Evolutionary conservation across 192 early-diverging fungal species (phyloP).

Genomic region (Podila minutissima): DNA sequence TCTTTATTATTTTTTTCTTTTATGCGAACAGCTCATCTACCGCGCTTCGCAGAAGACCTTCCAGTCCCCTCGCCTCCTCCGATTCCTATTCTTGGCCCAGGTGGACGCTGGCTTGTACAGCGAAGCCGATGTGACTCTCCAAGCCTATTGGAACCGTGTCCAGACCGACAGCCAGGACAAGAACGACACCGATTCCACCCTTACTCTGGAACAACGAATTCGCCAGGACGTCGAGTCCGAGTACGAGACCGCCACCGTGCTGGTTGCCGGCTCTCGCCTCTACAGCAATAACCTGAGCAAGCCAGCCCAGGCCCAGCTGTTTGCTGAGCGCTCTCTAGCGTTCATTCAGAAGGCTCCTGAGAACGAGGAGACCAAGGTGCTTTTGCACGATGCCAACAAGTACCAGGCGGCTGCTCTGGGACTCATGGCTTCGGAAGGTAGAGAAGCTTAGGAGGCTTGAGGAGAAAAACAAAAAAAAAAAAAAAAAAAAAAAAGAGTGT

Average conservation of each 20-base stretch:
- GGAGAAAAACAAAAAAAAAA: neutral
- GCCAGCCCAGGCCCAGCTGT: slow-evolving; percentile 10
- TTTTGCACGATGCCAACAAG: slow-evolving; percentile 34
- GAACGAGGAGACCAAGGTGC: slow-evolving; percentile 30
- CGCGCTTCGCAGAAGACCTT: slow-evolving; percentile 72
- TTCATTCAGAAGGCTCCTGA: slow-evolving; percentile 36
- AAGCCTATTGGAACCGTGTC: slow-evolving; percentile 68
- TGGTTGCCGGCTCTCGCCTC: slow-evolving; percentile 34
- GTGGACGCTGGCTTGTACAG: slow-evolving; percentile 73
- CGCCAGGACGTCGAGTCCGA: slow-evolving; percentile 38
- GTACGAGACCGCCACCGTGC: slow-evolving; percentile 25
- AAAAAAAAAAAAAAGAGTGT: neutral
- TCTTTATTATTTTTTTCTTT: neutral
- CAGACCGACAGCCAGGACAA: slow-evolving; percentile 50
- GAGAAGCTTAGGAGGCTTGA: neutral
- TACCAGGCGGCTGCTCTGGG: slow-evolving; percentile 36
- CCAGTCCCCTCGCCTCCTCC: slow-evolving; percentile 74
- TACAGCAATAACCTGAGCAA: slow-evolving; percentile 35
- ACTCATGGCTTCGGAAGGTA: slow-evolving; percentile 30
- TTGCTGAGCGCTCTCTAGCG: slow-evolving; percentile 15
- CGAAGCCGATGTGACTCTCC: slow-evolving; percentile 76
- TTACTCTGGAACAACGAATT: slow-evolving; percentile 24
- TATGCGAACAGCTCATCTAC: slow-evolving; percentile 56
- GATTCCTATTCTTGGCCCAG: slow-evolving; percentile 69
- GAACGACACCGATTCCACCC: slow-evolving; percentile 6